These are phyloP conservation scores for Umbilicus rupestris DNA, from an alignment of 164 flowering plant genomes.

Conservation along the genomic window DNA sequence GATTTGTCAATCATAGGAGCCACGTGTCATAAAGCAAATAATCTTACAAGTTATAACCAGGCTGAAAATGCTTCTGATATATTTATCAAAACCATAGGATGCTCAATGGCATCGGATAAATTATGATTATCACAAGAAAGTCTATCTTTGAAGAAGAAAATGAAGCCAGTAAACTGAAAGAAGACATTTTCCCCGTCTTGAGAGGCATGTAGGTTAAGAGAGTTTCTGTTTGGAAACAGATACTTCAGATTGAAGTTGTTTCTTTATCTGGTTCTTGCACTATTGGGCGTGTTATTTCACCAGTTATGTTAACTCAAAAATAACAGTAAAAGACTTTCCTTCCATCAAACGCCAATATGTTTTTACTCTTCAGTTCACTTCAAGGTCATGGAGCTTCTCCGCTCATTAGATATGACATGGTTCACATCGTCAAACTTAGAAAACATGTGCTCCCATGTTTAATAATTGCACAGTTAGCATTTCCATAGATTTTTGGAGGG, in stretches of 20 bases:
- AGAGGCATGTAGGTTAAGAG: neutral
- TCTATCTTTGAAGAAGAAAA: neutral
- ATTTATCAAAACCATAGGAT: neutral
- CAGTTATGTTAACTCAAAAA: too few relatives aligned
- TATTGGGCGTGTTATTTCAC: neutral
- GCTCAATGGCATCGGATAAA: neutral
- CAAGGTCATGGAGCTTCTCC: too few relatives aligned
- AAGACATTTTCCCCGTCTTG: neutral
- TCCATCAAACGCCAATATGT: too few relatives aligned
- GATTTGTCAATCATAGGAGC: neutral
- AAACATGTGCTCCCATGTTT: neutral
- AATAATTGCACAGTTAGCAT: neutral
- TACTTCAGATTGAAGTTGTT: neutral
- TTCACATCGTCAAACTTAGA: neutral
- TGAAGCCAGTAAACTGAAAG: neutral
- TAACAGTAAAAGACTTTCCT: too few relatives aligned
- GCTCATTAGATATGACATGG: neutral
- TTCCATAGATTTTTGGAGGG: neutral
- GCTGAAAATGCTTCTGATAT: neutral
- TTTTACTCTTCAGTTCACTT: too few relatives aligned
- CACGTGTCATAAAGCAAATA: neutral
- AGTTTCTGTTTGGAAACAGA: neutral
- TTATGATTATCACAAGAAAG: neutral
- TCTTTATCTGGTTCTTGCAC: neutral
- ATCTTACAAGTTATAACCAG: neutral